Percentiles rank a stretch among this genome's conserved stretches.
Conservation (phyloP, 768 basidiomycete genomes). For the Infundibulicybe gibba region DNA sequence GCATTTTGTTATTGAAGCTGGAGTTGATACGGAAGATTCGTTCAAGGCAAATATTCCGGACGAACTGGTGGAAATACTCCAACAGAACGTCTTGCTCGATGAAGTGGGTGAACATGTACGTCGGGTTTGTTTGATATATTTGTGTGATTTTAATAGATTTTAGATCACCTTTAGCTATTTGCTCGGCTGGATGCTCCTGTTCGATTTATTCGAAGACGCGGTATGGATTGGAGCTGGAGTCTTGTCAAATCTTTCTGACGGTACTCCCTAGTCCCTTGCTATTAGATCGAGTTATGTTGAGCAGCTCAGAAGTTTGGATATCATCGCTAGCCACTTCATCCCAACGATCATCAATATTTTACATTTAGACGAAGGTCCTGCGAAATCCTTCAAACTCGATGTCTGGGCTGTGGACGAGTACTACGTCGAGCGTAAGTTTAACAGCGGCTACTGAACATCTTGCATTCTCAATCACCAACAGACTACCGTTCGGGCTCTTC, state of each 20-base stretch:
- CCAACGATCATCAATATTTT: constrained; percentile 69
- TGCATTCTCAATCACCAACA: constrained; percentile 19
- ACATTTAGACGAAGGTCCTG: constrained; percentile 58
- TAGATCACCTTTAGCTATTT: constrained; percentile 61
- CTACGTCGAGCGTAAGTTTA: constrained; percentile 61
- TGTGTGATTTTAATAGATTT: constrained; percentile 10
- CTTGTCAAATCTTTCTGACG: constrained; percentile 1
- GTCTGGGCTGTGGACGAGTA: constrained; percentile 85
- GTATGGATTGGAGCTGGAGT: constrained; percentile 42
- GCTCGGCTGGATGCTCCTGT: constrained; percentile 87
- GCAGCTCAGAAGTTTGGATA: constrained; percentile 67
- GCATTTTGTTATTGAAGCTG: constrained; percentile 82
- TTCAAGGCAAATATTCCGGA: constrained; percentile 55
- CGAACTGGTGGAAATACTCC: constrained; percentile 65
- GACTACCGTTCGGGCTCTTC: constrained; percentile 54
- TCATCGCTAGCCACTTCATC: constrained; percentile 65
- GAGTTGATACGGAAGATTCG: constrained; percentile 63
- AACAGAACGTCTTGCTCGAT: constrained; percentile 36
- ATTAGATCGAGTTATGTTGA: constrained; percentile 84
- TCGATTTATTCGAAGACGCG: constrained; percentile 81
- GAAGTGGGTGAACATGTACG: constrained; percentile 37
- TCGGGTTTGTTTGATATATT: not conserved
- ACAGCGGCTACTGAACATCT: not conserved
- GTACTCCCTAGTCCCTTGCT: constrained; percentile 74
- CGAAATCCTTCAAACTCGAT: constrained; percentile 76